These are phyloP conservation scores for Penicillium sp. DNA, from an alignment of 2,329 filamentous ascomycete genomes.

Conservation along the genomic window DNA sequence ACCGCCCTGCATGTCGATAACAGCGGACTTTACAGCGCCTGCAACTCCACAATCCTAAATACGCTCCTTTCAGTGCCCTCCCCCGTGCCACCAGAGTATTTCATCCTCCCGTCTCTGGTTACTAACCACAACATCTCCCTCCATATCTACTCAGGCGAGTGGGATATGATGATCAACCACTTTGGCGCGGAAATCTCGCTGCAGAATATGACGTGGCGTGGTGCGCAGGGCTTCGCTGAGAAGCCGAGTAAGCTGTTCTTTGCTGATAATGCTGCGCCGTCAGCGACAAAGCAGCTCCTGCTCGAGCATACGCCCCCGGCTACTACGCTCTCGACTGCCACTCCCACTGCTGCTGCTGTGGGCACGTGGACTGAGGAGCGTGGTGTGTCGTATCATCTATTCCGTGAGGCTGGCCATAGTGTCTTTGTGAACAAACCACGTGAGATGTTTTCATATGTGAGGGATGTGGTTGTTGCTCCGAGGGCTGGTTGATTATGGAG, in stretches of 20 bases:
- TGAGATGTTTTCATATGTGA: conserved; percentile 38
- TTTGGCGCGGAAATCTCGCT: conserved; percentile 35
- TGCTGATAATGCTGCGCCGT: conserved; percentile 24
- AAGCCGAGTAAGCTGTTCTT: conserved; percentile 27
- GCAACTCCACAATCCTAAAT: conserved; percentile 31
- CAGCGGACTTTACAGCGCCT: conserved; percentile 24
- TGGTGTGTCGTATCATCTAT: conserved; percentile 38
- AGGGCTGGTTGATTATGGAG: not conserved
- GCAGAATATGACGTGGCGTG: conserved; percentile 44
- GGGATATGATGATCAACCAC: conserved; percentile 41
- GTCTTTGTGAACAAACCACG: conserved; percentile 32
- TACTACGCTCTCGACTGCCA: not conserved
- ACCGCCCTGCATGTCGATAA: conserved; percentile 28
- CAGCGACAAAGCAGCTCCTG: not conserved
- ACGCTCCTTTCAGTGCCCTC: conserved; percentile 21
- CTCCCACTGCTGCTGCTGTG: conserved; percentile 11
- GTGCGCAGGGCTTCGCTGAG: conserved; percentile 35
- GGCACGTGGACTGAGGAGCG: conserved; percentile 35
- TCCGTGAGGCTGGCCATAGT: conserved; percentile 34
- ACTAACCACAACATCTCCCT: conserved; percentile 32
- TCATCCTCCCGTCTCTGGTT: conserved; percentile 32
- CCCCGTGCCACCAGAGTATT: conserved; percentile 32
- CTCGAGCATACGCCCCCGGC: not conserved
- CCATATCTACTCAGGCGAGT: conserved; percentile 38
- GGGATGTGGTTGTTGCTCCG: conserved; percentile 32